Base-by-base conservation (phyloP, 345 rosid genomes). In the Acer yangbiense region DNA sequence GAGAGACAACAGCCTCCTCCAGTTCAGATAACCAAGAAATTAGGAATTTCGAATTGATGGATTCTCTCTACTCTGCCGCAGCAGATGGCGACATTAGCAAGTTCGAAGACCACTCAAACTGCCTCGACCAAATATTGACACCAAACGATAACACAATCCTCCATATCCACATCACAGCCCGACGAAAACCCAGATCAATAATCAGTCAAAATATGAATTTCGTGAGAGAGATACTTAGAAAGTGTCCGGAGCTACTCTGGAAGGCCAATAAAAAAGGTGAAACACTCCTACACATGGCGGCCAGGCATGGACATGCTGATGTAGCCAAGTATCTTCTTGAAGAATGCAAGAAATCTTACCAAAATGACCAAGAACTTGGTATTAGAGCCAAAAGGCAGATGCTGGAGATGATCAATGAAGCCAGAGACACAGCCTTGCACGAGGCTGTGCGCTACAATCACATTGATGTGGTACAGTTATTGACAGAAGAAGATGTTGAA, bases 91-190 rank as follows among this genome's bases (percentile, higher is more conserved):
- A 61, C 11, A 21, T 21, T 21, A 2, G 8, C 9, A 9, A 61
- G 11, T 61, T 61, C 27, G 2, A 61, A 20, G 29, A 61, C 0
- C 65, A 61, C 3, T 18, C 25, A 57, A 1, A 61, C 12, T 1
- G 0, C 2, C 27, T 21, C 21, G 64, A 18, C 10, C 21, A 71
- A n/a, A 13, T 71, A 25, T 7, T 55, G 16, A 27, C 74, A 16
- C 74, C 74, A 17, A 54, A 29, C 1, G 27, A n/a, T 41, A 71
- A 71, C 46, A 71, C 74, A 54, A 71, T 71, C 48, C 74, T 69
- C 10, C 61, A 70, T 17, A 52, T 70, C 62, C 44, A 70, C 6
- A 25, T 70, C 43, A 70, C 73, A 70, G 20, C 63, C 2, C 25
- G 63, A 35, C 39, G 1, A 25, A 25, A 35, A 18, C 3, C 63